A percentile compares a stretch with the other conserved stretches of the same genome.
Evolutionary conservation across 768 basidiomycete genomes (phyloP).

Genomic region (Clitopilus passeckerianus): DNA sequence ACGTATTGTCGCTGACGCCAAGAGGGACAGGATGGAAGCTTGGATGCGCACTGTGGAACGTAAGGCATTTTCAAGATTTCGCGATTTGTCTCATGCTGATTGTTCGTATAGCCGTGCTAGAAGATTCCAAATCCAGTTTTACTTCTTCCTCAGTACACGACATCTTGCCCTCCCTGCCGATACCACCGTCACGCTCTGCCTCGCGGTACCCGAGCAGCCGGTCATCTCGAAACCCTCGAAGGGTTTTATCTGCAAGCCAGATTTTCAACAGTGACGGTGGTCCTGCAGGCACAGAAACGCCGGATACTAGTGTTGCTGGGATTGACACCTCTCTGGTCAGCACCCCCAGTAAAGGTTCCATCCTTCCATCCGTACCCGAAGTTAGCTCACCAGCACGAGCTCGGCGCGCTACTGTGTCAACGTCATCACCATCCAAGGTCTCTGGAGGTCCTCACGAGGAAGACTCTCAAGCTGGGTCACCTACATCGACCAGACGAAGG

Average conservation of each 20-base stretch:
- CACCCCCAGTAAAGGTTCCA: conserved; percentile 16
- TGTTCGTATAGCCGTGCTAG: conserved; percentile 60
- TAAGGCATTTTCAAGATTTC: conserved; percentile 31
- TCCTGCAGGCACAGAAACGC: conserved; percentile 26
- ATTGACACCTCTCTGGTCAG: conserved; percentile 10
- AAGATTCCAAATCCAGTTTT: conserved; percentile 76
- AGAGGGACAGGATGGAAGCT: conserved; percentile 64
- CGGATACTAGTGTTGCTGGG: conserved; percentile 18
- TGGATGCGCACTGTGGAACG: conserved; percentile 86
- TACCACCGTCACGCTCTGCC: conserved; percentile 48
- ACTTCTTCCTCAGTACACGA: conserved; percentile 45
- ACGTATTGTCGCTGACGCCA: conserved; percentile 46
- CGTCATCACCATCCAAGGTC: conserved; percentile 42
- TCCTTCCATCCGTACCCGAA: conserved; percentile 25
- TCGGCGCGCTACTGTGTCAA: conserved; percentile 65
- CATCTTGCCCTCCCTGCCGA: conserved; percentile 58
- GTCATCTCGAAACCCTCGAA: conserved; percentile 56
- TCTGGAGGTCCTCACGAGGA: background rate
- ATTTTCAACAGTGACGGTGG: conserved; percentile 55
- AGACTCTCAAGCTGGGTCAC: conserved; percentile 39
- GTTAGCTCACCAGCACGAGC: conserved; percentile 38
- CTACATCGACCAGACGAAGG: conserved; percentile 45
- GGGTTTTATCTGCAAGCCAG: conserved; percentile 60
- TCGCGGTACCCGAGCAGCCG: conserved; percentile 37
- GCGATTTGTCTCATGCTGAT: conserved; percentile 4